phyloP scores from a whole-genome alignment of 768 basidiomycete species.

The Mycena olivaceomarginata region DNA sequence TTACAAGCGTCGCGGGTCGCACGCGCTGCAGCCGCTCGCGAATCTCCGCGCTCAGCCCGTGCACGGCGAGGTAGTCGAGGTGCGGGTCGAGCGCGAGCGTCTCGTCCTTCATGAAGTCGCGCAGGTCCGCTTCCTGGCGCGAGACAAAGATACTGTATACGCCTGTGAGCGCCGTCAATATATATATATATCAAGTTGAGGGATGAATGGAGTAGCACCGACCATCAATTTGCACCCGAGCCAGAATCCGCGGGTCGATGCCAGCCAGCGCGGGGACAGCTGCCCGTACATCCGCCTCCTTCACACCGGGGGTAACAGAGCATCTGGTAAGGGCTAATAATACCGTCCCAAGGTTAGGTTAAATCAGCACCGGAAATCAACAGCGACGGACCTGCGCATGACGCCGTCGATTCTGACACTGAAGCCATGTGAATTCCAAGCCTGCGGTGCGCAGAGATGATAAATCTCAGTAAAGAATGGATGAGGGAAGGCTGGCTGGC shows the following conservation, averaged over 20 bases:
- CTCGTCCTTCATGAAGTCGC: conserved; percentile 86
- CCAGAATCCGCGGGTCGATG: conserved; percentile 71
- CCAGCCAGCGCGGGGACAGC: conserved; percentile 70
- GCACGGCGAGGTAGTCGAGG: conserved; percentile 81
- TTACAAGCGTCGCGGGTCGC: conserved; percentile 82
- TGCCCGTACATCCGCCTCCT: conserved; percentile 60
- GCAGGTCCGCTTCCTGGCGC: conserved; percentile 87
- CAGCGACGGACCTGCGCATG: conserved; percentile 59
- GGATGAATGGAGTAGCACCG: neutral
- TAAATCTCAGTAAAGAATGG: neutral
- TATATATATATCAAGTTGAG: conserved; percentile 33
- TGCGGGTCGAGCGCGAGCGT: conserved; percentile 78
- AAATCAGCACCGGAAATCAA: neutral
- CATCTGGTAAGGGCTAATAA: conserved; percentile 83
- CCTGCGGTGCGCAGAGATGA: conserved; percentile 44
- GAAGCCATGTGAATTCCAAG: conserved; percentile 65
- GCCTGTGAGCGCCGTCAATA: conserved; percentile 57
- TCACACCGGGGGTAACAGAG: conserved; percentile 77
- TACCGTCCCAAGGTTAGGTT: neutral
- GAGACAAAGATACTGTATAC: conserved; percentile 77
- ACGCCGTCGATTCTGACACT: conserved; percentile 67
- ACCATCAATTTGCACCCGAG: conserved; percentile 86
- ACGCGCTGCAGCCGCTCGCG: conserved; percentile 76
- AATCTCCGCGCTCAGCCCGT: conserved; percentile 87
- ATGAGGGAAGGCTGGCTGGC: neutral